phyloP scores from a whole-genome alignment of 768 basidiomycete species.

The Tylopilus plumbeoviolaceoides region DNA sequence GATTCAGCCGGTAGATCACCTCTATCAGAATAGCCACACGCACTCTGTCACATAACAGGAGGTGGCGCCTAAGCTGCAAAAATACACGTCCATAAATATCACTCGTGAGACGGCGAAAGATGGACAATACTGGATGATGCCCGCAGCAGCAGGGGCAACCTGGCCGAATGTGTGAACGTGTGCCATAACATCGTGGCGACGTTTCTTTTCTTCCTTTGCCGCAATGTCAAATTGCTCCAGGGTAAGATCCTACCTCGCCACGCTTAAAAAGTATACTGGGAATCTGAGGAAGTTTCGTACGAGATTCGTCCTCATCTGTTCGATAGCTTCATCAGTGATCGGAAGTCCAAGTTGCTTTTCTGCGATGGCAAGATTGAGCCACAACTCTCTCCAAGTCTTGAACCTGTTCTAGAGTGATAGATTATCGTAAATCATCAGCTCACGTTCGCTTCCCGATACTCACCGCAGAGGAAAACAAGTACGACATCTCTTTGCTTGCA shows the following conservation, averaged over 20 bases:
- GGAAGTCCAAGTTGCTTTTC: constrained; percentile 93
- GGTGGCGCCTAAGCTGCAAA: constrained; percentile 81
- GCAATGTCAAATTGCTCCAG: constrained; percentile 89
- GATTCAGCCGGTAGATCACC: constrained; percentile 10
- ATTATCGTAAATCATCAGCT: neutral
- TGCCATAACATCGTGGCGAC: constrained; percentile 99
- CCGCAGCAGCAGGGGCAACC: constrained; percentile 90
- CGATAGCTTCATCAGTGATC: constrained; percentile 86
- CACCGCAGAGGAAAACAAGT: constrained; percentile 93
- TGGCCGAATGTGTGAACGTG: constrained; percentile 97
- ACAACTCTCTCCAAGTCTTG: constrained; percentile 90
- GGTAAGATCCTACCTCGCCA: constrained; percentile 61
- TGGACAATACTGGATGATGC: constrained; percentile 82
- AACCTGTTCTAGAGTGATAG: constrained; percentile 71
- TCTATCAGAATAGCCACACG: constrained; percentile 26
- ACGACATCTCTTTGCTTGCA: constrained; percentile 98
- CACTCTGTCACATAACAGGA: constrained; percentile 99
- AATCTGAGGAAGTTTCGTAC: constrained; percentile 35
- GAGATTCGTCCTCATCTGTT: constrained; percentile 92
- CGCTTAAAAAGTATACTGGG: constrained; percentile 3
- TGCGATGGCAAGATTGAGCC: constrained; percentile 94
- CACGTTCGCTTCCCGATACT: constrained; percentile 22
- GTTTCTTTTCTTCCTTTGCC: constrained; percentile 92
- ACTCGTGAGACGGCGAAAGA: constrained; percentile 5
- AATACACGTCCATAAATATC: constrained; percentile 9